Conservation (phyloP, 2,329 filamentous ascomycete species). For the Paraphaeosphaeria minitans region DNA sequence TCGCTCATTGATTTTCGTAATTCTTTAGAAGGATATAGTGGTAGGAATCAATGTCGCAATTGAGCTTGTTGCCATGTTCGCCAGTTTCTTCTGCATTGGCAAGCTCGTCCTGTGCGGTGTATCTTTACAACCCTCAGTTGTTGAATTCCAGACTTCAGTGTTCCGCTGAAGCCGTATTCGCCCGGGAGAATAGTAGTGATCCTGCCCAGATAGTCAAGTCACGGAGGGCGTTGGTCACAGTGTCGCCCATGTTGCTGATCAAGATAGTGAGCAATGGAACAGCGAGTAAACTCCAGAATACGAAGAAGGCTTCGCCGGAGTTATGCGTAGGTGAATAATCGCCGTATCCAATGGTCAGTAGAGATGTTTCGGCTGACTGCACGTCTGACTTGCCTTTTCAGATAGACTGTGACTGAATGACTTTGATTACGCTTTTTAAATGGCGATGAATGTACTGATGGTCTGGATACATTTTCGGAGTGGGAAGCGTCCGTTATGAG, state of each 20-base stretch:
- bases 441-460: too few relatives aligned
- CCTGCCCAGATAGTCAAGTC: constrained; percentile 62
- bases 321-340: constrained; percentile 55
- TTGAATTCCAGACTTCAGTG: constrained; percentile 37
- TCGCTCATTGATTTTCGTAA: constrained; percentile 52
- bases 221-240: constrained; percentile 59
- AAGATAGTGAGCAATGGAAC: constrained; percentile 61
- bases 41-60: constrained; percentile 59
- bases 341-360: constrained; percentile 63
- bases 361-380: constrained; percentile 38
- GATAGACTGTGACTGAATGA: background rate
- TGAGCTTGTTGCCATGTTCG: constrained; percentile 49
- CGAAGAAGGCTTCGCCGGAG: constrained; percentile 60
- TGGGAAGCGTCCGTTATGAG: background rate
- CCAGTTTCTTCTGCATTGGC: constrained; percentile 49
- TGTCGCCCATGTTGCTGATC: constrained; percentile 61
- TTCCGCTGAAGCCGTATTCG: constrained; percentile 49
- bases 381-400: background rate
- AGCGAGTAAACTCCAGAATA: constrained; percentile 62
- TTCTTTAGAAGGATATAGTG: constrained; percentile 55
- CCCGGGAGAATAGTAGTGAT: constrained; percentile 59
- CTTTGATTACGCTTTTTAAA: too few relatives aligned
- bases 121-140: constrained; percentile 31
- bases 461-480: background rate
- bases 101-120: constrained; percentile 51